Base-by-base conservation (phyloP, 2,329 filamentous ascomycete species). In the Cercospora sp. region DNA sequence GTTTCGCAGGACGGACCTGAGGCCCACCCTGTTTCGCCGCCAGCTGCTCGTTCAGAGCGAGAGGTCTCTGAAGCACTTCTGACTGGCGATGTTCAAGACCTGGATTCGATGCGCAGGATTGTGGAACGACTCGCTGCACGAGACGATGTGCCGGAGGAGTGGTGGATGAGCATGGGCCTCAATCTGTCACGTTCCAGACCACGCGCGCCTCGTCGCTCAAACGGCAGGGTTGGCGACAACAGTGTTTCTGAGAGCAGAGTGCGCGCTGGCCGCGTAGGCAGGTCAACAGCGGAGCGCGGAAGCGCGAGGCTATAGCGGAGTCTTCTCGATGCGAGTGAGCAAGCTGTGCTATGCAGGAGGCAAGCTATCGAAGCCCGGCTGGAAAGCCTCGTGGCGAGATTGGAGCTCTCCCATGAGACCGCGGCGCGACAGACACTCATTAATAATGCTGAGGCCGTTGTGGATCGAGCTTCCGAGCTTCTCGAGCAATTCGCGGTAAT, bases 111-210 rank as follows among this genome's bases (percentile, higher is more conserved):
- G 86, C 89, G 91, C 73, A 85, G 85, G 61, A 90, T 96, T 58
- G 84, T 95, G 40, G 88, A 90, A 72, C 85, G 88, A 53, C 84
- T 96, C 65, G 88, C 89, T 37, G 85, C 87, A 18, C 84, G 91
- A 26, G 87, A 92, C 75, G 91, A 94, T 73, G 90, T 95, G 64
- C 90, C 91, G 0, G 91, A 95, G 69, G 89, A 92, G 71, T 94
- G 90, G 88, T 96, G 92, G 92, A 79, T 79, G 63, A 81, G 79
- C 21, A 80, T 82, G 18, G 82, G 82, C 12, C 70, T 83, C 66
- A 77, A 75, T 28, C 45, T 76, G 5, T 76, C 73, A 21, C 70
- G 76, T 3, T 68, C 74, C 8, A 61, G 71, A 45, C 72, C 70
- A 32, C 53, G 68, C 57, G 63, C 67, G 32, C 28, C 51, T 40